Base-by-base conservation (phyloP, 2,329 filamentous ascomycete species). In the Dactylellina drechsleri region DNA sequence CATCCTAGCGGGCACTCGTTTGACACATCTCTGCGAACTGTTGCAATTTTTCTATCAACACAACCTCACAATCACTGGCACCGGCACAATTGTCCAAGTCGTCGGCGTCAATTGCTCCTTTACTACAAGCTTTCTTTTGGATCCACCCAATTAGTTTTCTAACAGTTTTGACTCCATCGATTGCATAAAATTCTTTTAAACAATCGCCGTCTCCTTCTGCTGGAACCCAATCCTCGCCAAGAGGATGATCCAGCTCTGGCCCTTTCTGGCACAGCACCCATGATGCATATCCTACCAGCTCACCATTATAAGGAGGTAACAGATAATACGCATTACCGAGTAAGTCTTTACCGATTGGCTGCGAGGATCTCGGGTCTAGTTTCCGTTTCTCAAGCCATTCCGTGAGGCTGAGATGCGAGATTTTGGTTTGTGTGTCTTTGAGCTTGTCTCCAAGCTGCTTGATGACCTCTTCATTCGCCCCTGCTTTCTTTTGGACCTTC, bases 31-130 rank as follows among this genome's bases (percentile, higher is more conserved):
- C 45, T 16, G 61, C 49, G 57, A 67, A 66, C 70, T 75, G 71
- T 75, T 75, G 71, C 53, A 75, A 75, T 75, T 75, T 75, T 16
- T 16, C 71, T n/a, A 65, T 50, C 71, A 75, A 75, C 71, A 75
- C 71, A 75, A 59, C 31, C 31, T 36, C 53, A 36, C 52, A 57
- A 5, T 15, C 13, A 7, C 20, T 10, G 6, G 20, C 23, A n/a
- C 31, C 15, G n/a, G 36, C 10, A 15, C 8, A 4, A 26, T 16
- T 15, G n/a, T 23, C 23, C 36, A 54, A 31, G 36, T 16, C 53
- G 7, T 6, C 26, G 40, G 53, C 50, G 20, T 54, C 61, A 56
- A 43, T 56, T 40, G 40, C 53, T 16, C 5, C 20, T 45, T 43
- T 54, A 20, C 53, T 12, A n/a, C 47, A 5, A 36, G 31, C 60